These are phyloP conservation scores for Verticillium nubilum DNA, from an alignment of 2,329 filamentous ascomycete species.

Conservation along the genomic window DNA sequence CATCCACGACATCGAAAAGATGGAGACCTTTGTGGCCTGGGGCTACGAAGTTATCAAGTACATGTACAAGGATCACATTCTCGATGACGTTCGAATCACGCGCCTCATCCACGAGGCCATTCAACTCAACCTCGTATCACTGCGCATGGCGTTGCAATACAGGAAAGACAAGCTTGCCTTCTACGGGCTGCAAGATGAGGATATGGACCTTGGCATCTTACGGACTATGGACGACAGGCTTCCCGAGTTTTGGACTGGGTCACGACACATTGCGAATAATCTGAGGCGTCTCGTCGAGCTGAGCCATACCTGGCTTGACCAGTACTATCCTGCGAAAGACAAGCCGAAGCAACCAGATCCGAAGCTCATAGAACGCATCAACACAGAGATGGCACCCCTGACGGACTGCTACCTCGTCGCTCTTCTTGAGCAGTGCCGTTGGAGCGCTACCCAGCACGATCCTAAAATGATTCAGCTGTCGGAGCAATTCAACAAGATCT, in stretches of 20 bases:
- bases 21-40: constrained; percentile 75
- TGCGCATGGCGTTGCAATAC: constrained; percentile 64
- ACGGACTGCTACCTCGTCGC: constrained; percentile 51
- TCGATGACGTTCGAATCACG: constrained; percentile 49
- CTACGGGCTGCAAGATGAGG: constrained; percentile 69
- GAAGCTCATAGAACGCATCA: constrained; percentile 37
- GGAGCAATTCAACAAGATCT: constrained; percentile 42
- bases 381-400: constrained; percentile 41
- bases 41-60: constrained; percentile 71
- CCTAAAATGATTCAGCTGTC: constrained; percentile 33
- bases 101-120: constrained; percentile 63
- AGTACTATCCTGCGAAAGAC: constrained; percentile 31
- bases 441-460: constrained; percentile 39
- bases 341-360: constrained; percentile 27
- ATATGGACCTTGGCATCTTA: constrained; percentile 60
- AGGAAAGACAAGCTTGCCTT: constrained; percentile 61
- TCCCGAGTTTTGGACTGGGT: constrained; percentile 82
- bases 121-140: constrained; percentile 61
- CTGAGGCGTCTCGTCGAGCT: constrained; percentile 55
- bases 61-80: constrained; percentile 56
- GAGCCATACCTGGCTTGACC: constrained; percentile 48
- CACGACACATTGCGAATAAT: constrained; percentile 55
- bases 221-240: constrained; percentile 61
- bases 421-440: constrained; percentile 47
- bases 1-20: constrained; percentile 64